These are phyloP conservation scores for Eucalyptus caleyi DNA, from an alignment of 345 rosid genomes.

Conservation along the genomic window DNA sequence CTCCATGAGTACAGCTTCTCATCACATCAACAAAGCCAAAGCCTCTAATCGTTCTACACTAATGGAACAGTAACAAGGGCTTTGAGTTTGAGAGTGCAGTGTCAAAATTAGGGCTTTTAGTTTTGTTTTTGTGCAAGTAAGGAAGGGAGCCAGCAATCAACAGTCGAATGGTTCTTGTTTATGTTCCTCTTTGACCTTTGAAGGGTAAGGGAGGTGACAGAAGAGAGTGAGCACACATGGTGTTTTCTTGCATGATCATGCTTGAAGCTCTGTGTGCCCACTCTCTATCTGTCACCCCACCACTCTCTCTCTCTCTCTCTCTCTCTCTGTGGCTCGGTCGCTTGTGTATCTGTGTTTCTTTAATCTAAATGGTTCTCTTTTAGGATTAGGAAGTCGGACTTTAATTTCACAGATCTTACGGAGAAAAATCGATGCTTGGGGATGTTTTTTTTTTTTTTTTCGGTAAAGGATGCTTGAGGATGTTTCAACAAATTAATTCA, in stretches of 20 bases:
- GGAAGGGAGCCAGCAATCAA: neutral
- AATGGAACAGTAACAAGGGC: neutral
- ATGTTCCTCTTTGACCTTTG: neutral
- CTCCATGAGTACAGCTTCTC: neutral
- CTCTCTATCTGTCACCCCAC: slow-evolving; percentile 76
- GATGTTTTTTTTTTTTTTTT: neutral
- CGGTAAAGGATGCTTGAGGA: neutral
- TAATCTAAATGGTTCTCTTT: neutral
- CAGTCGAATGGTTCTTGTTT: neutral
- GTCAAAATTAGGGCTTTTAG: neutral
- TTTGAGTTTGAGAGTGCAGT: neutral
- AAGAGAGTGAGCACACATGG: slow-evolving; percentile 99
- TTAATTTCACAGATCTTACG: neutral
- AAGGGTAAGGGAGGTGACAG: slow-evolving; percentile 69
- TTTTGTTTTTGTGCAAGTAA: neutral
- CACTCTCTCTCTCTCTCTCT: slow-evolving; percentile 4
- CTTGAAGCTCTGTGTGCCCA: slow-evolving; percentile 85
- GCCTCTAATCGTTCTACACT: neutral
- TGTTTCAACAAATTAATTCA: neutral
- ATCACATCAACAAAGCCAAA: neutral
- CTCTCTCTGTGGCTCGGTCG: neutral
- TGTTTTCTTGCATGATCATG: slow-evolving; percentile 74
- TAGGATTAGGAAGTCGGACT: neutral
- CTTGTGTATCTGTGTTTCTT: neutral
- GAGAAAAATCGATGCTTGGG: neutral